Evolutionary conservation across 2,329 filamentous ascomycete genomes (phyloP), one percentile per base, ranked within the genome.

Genomic region (Fusarium praegraminearum): DNA sequence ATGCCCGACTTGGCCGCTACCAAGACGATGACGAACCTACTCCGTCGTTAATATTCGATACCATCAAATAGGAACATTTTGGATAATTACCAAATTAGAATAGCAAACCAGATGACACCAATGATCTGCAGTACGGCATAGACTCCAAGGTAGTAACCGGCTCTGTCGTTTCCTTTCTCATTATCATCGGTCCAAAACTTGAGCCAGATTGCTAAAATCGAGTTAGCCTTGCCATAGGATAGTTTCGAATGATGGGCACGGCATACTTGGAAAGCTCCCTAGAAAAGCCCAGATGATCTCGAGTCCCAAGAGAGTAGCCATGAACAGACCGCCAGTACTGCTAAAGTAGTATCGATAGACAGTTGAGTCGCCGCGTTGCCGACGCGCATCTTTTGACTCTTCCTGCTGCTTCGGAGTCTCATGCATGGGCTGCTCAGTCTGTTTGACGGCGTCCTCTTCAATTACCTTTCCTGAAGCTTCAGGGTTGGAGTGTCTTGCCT

Each of bases 321-420:
- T 44, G 32, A 76, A 77, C 0, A 40, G 10, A 35, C 57, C 44
- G 0, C 76, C 74, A n/a, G 75, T 76, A 32, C 75, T 78, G 16
- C 71, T 70, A 52, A 76, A 75, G 57, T 78, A 78, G 51, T 76
- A 76, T 13, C 58, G 52, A 26, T 78, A 78, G 7, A 77, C 70
- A 3, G 72, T 73, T 3, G 59, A 65, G 35, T 78, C 76, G 2
- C 76, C 76, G 2, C 73, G 72, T 45, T 77, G 76, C 18, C 76
- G 67, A 9, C 76, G 71, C 24, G 64, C 54, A 30, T 78, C 75
- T 3, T 62, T 46, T 24, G 47, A 36, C 10, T 24, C 28, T 5
- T 63, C 20, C 1, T 56, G 45, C 2, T 64, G 53, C 3, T 49
- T 32, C 7, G 41, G 36, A 43, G 35, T 22, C 15, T 12, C 24